Evolutionary conservation across 768 basidiomycete species (phyloP).

Genomic region (Lyophyllum semitale): DNA sequence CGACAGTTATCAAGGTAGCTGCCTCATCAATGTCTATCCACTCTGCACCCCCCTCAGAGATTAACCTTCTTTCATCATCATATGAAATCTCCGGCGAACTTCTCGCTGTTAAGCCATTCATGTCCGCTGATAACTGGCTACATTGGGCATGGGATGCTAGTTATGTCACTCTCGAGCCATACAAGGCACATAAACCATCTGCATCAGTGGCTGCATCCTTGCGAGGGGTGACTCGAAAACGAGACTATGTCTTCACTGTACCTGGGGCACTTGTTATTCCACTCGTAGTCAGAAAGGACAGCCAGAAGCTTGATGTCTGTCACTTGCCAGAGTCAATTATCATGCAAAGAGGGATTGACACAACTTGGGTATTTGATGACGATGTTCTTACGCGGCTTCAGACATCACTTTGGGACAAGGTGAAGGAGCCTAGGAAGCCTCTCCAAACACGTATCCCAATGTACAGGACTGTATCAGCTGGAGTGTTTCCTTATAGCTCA

Average conservation of each 20-base stretch:
- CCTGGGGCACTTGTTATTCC: neutral
- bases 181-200: neutral
- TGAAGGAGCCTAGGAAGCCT: neutral
- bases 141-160: constrained; percentile 17
- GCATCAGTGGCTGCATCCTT: neutral
- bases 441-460: neutral
- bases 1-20: constrained; percentile 5
- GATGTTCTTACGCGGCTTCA: neutral
- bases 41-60: constrained; percentile 10
- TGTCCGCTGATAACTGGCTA: neutral
- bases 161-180: constrained; percentile 12
- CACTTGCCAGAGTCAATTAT: neutral
- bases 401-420: neutral
- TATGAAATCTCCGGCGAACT: constrained; percentile 19
- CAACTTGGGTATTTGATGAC: neutral
- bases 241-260: neutral
- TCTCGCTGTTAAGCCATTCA: constrained; percentile 10
- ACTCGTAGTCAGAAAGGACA: neutral
- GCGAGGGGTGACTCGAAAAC: neutral
- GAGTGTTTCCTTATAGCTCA: neutral
- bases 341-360: neutral
- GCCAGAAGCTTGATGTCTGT: neutral
- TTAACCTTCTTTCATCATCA: constrained; percentile 10
- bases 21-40: constrained; percentile 5
- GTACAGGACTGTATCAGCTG: neutral